Percentiles rank a stretch among this genome's conserved stretches.
phyloP scores from a whole-genome alignment of 108 stramenopile genomes.

The Stephanodiscus minutulus region DNA sequence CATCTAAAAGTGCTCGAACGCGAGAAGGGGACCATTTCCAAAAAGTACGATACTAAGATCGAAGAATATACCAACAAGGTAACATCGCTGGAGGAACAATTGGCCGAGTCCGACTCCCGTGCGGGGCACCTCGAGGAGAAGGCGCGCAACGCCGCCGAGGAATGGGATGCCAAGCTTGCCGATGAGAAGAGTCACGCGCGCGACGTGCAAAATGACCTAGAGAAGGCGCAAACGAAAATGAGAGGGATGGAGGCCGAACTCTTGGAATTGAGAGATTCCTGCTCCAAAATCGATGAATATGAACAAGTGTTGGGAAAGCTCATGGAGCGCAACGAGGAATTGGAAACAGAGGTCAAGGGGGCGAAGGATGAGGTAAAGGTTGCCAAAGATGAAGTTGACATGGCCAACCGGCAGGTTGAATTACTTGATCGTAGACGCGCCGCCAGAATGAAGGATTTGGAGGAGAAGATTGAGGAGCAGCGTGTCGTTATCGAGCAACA shows the following conservation, averaged over 20 bases:
- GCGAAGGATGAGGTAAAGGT: slow-evolving; percentile 22
- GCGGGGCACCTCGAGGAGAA: slow-evolving; percentile 20
- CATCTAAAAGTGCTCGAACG: slow-evolving; percentile 33
- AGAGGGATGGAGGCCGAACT: slow-evolving; percentile 31
- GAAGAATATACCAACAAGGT: slow-evolving; percentile 40
- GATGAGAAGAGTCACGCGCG: slow-evolving; percentile 28
- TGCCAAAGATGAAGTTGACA: slow-evolving; percentile 32
- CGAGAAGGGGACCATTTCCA: slow-evolving; percentile 32
- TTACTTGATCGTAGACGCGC: slow-evolving; percentile 32
- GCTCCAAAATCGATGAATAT: slow-evolving; percentile 43
- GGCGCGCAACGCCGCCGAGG: slow-evolving; percentile 26
- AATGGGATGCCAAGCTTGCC: slow-evolving; percentile 44
- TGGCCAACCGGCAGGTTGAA: slow-evolving; percentile 41
- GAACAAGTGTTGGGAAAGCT: slow-evolving; percentile 47
- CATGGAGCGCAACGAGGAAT: slow-evolving; percentile 44
- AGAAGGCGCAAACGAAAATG: slow-evolving; percentile 25
- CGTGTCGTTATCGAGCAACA: slow-evolving; percentile 44
- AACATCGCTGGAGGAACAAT: slow-evolving; percentile 33
- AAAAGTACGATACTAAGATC: slow-evolving; percentile 43
- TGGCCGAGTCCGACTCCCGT: slow-evolving; percentile 32
- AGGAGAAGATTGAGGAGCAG: slow-evolving; percentile 42
- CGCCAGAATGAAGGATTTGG: slow-evolving; percentile 39
- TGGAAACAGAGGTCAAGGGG: slow-evolving; percentile 31
- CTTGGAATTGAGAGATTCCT: slow-evolving; percentile 22
- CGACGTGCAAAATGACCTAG: slow-evolving; percentile 26